Percentiles rank a stretch among this genome's conserved stretches.
Evolutionary conservation across 345 rosid genomes (phyloP).

Genomic region (Bruguiera gymnorhiza): DNA sequence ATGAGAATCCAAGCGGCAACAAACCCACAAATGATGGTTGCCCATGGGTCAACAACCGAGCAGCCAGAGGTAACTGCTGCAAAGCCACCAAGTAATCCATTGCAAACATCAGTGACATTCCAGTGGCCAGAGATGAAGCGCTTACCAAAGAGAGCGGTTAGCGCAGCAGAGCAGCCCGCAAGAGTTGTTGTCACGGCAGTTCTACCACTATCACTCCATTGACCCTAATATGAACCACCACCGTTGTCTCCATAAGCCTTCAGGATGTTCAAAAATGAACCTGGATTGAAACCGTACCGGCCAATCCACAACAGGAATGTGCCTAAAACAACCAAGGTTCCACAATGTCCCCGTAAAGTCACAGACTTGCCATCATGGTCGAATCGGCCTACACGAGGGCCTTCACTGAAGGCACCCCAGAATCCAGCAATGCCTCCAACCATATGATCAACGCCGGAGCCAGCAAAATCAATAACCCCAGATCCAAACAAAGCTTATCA

Average conservation of each 20-base stretch:
- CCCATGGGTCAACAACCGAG: constrained; percentile 43
- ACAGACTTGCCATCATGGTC: constrained; percentile 19
- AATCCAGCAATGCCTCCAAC: constrained; percentile 45
- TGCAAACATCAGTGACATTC: constrained; percentile 42
- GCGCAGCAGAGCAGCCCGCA: constrained; percentile 41
- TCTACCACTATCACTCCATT: constrained; percentile 46
- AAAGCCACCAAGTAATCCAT: constrained; percentile 44
- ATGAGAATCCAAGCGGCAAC: constrained; percentile 40
- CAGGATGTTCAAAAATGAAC: constrained; percentile 36
- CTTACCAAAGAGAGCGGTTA: constrained; percentile 38
- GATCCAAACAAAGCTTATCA: constrained; percentile 34
- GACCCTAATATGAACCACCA: constrained; percentile 29
- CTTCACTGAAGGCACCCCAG: constrained; percentile 46
- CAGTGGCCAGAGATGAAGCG: constrained; percentile 32
- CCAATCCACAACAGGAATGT: constrained; percentile 44
- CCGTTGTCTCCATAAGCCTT: constrained; percentile 25
- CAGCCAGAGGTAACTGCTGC: constrained; percentile 46
- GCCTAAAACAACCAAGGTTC: constrained; percentile 42
- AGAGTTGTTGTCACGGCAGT: constrained; percentile 46
- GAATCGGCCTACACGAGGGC: constrained; percentile 39
- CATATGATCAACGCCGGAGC: constrained; percentile 41
- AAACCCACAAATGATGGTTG: constrained; percentile 41
- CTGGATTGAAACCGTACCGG: constrained; percentile 47
- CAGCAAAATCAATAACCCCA: constrained; percentile 46
- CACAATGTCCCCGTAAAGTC: constrained; percentile 38